Conservation (phyloP, 148 eudicot genomes). For the Linanthus parryae region DNA sequence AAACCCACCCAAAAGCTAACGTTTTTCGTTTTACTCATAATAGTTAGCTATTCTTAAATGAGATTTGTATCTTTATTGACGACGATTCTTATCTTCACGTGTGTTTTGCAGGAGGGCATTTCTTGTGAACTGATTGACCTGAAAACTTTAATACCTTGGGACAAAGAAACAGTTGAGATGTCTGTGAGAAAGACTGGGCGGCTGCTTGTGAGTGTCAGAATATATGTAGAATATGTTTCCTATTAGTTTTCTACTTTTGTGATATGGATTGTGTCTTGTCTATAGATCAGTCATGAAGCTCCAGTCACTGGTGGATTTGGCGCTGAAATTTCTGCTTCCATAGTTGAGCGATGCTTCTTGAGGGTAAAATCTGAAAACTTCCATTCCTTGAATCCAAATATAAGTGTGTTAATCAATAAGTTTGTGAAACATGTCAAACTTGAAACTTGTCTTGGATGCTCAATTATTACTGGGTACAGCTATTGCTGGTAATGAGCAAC, state of each 20-base stretch:
- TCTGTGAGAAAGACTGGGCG: slow-evolving; percentile 95
- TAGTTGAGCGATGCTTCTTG: slow-evolving; percentile 87
- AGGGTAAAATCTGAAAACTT: slow-evolving; percentile 73
- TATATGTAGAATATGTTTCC: slow-evolving; percentile 1
- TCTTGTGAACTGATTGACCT: slow-evolving; percentile 95
- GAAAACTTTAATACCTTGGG: slow-evolving; percentile 95
- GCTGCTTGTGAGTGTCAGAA: slow-evolving; percentile 59
- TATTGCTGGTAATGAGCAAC: too few relatives aligned
- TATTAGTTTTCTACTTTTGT: slow-evolving; percentile 9
- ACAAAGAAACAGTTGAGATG: slow-evolving; percentile 87
- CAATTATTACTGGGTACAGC: too few relatives aligned
- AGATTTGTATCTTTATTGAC: neutral
- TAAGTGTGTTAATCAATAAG: neutral
- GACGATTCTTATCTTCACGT: neutral
- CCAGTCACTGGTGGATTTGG: slow-evolving; percentile 99
- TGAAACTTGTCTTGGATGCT: neutral
- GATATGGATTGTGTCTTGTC: slow-evolving; percentile 7
- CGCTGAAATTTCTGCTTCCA: slow-evolving; percentile 96
- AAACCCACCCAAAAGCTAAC: neutral
- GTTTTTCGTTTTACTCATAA: neutral
- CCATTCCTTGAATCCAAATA: neutral
- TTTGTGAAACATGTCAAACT: neutral
- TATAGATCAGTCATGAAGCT: slow-evolving; percentile 97
- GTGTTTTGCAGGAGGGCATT: slow-evolving; percentile 72
- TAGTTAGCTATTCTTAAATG: neutral